Evolutionary conservation across 495 filamentous ascomycete genomes (phyloP).

Genomic region (Xylaria acuta): DNA sequence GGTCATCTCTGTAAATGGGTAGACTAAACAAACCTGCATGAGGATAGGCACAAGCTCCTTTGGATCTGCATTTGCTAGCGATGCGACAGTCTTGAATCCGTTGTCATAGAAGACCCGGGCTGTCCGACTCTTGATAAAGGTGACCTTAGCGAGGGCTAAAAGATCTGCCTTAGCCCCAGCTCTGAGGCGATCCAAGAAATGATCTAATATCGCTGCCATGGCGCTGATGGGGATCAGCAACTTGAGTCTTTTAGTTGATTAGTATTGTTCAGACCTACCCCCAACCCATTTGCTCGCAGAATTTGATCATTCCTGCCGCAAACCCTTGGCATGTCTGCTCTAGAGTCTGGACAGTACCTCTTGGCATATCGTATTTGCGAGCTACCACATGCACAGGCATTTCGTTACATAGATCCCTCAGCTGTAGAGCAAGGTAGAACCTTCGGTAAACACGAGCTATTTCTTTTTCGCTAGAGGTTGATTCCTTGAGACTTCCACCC

Average conservation of each 20-base stretch:
- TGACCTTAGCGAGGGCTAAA: constrained; percentile 74
- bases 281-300: constrained; percentile 78
- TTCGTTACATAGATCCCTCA: constrained; percentile 83
- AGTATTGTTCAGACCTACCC: constrained; percentile 48
- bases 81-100: constrained; percentile 70
- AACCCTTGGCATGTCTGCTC: constrained; percentile 81
- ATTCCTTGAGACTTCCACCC: constrained; percentile 71
- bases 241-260: neutral
- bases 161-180: constrained; percentile 77
- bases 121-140: constrained; percentile 78
- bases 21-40: constrained; percentile 59
- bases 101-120: constrained; percentile 80
- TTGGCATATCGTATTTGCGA: constrained; percentile 69
- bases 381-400: constrained; percentile 73
- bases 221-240: constrained; percentile 48
- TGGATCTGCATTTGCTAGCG: constrained; percentile 70
- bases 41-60: constrained; percentile 73
- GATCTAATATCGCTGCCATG: constrained; percentile 76
- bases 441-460: constrained; percentile 71
- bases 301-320: constrained; percentile 76
- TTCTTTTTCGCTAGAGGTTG: constrained; percentile 64
- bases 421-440: constrained; percentile 80
- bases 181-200: constrained; percentile 77
- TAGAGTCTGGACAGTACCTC: constrained; percentile 74
- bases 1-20: neutral